Percentiles rank a stretch among this genome's conserved stretches.
These are phyloP conservation scores for Gentiana macrophylla DNA, from an alignment of 257 asterid genomes.

Conservation along the genomic window DNA sequence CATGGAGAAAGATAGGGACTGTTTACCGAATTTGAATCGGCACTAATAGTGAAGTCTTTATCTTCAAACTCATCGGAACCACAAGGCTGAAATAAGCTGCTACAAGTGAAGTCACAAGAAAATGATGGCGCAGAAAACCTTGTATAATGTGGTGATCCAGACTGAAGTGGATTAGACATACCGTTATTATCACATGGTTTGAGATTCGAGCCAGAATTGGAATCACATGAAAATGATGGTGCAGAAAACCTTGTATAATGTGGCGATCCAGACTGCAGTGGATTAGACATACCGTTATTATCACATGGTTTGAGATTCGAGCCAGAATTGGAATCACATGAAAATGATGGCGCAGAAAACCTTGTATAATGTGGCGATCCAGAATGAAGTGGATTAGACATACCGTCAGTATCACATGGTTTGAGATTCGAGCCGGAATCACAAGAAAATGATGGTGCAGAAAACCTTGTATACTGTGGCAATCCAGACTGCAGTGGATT, in stretches of 20 bases:
- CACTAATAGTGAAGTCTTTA: conserved; percentile 23
- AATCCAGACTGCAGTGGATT: conserved; percentile 25
- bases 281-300: conserved; percentile 11
- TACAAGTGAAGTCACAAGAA: conserved; percentile 50
- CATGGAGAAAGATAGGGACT: conserved; percentile 31
- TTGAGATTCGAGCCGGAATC: conserved; percentile 24
- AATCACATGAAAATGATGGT: conserved; percentile 67
- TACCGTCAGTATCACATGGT: conserved; percentile 1
- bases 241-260: conserved; percentile 50
- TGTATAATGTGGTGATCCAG: conserved; percentile 38
- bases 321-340: conserved; percentile 37
- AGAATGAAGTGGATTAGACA: conserved; percentile 17
- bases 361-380: conserved; percentile 42
- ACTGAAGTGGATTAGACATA: conserved; percentile 12
- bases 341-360: conserved; percentile 65
- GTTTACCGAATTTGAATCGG: conserved; percentile 14
- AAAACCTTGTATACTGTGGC: conserved; percentile 43
- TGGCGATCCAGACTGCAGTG: conserved; percentile 27
- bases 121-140: conserved; percentile 67
- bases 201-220: conserved; percentile 47
- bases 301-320: background rate
- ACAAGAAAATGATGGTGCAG: conserved; percentile 69
- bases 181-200: conserved; percentile 28
- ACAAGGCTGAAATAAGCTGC: conserved; percentile 22
- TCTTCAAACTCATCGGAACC: conserved; percentile 33